Evolutionary conservation across 495 filamentous ascomycete species (phyloP), one percentile per base, ranked within the genome.

Genomic region (Penicillium macrosclerotiorum): DNA sequence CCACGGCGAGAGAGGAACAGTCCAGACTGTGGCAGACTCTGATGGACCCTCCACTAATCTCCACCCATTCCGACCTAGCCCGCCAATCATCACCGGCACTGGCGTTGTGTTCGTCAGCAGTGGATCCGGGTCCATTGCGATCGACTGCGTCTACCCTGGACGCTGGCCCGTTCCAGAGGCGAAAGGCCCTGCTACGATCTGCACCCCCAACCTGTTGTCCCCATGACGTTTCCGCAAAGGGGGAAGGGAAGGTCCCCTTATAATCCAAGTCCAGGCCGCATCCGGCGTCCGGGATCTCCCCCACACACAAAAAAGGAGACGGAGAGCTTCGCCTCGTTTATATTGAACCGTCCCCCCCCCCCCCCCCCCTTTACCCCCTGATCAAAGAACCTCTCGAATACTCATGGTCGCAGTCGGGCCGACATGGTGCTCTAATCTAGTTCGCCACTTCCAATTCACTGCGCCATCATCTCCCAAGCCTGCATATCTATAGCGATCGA

Each of bases 211-310:
- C 33, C 7, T n/a, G 14, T 45, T 25, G 36, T 46, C 12, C 40
- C 40, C 58, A 63, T 63, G 59, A 63, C 59, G 59, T 63, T 62
- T 55, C 52, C 40, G 39, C 43, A 56, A 50, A 51, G 47, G 52
- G 49, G 57, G 48, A n/a, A n/a, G n/a, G n/a, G n/a, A n/a, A n/a
- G n/a, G n/a, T n/a, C n/a, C n/a, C n/a, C n/a, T n/a, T 35, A 52
- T 47, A 59, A 50, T 54, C n/a, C 48, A 34, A 37, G 30, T 40
- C 29, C 6, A 45, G 55, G 42, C 59, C 53, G 59, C 47, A 57
- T 62, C 52, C 55, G 59, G 55, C 29, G 20, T 22, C 9, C 20
- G 18, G 6, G 31, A 30, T 26, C 18, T 35, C 33, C 35, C 27
- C 41, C 38, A 18, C 26, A 38, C 43, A 25, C 36, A 27, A 29